Evolutionary conservation across 2,329 filamentous ascomycete species (phyloP).

Genomic region (Aspergillus niger): DNA sequence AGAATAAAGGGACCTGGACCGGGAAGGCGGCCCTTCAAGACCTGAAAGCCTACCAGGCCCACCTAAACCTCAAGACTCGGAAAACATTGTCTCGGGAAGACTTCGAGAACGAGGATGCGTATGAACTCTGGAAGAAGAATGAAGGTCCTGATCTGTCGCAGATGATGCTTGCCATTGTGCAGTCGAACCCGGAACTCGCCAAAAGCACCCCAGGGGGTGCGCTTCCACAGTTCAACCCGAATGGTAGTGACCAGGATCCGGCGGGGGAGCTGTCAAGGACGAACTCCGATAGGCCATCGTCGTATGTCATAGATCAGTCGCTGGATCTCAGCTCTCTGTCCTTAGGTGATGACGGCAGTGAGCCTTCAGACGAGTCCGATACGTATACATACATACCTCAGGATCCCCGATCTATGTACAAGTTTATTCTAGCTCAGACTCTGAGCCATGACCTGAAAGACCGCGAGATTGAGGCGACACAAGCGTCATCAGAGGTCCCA

Average conservation of each 20-base stretch:
- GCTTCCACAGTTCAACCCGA: conserved; percentile 59
- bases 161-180: conserved; percentile 89
- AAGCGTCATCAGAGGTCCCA: conserved; percentile 50
- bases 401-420: conserved; percentile 80
- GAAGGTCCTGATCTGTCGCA: conserved; percentile 85
- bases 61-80: conserved; percentile 76
- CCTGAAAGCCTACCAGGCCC: conserved; percentile 88
- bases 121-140: conserved; percentile 86
- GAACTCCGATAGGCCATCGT: conserved; percentile 50
- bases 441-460: conserved; percentile 64
- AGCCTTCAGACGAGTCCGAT: conserved; percentile 48
- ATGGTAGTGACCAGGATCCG: conserved; percentile 37
- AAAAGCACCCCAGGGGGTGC: conserved; percentile 67
- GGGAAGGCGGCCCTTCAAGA: conserved; percentile 88
- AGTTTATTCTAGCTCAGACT: conserved; percentile 76
- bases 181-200: conserved; percentile 79
- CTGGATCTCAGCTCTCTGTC: conserved; percentile 63
- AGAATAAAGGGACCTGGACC: conserved; percentile 79
- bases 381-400: conserved; percentile 88
- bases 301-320: conserved; percentile 66
- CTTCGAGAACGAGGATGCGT: conserved; percentile 87
- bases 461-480: conserved; percentile 53
- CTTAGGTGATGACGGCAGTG: conserved; percentile 52
- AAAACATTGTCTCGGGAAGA: conserved; percentile 79
- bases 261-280: conserved; percentile 49